Percentiles rank a stretch among this genome's conserved stretches.
These are phyloP conservation scores for Akanthomyces muscarius DNA, from an alignment of 2,329 filamentous ascomycete species.

Conservation along the genomic window DNA sequence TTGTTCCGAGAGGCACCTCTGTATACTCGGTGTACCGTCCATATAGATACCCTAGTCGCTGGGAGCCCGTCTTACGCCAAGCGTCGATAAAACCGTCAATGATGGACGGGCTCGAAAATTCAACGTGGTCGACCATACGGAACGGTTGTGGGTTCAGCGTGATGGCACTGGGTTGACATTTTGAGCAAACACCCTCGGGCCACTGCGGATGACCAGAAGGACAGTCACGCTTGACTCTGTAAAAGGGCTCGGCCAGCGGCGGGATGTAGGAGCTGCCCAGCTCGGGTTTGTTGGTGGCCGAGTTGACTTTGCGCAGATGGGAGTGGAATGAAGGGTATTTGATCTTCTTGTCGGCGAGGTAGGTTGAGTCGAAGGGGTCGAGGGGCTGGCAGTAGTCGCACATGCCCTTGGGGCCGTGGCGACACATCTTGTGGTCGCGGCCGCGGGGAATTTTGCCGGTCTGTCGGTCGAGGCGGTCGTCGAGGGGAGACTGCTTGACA, in stretches of 20 bases:
- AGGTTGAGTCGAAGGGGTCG: conserved; percentile 86
- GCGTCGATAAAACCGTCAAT: conserved; percentile 89
- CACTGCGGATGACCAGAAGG: conserved; percentile 90
- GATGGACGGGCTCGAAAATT: conserved; percentile 80
- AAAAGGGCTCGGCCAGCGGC: conserved; percentile 87
- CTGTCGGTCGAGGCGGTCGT: conserved; percentile 79
- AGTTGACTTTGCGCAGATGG: conserved; percentile 90
- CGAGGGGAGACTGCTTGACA: conserved; percentile 80
- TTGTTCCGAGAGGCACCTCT: conserved; percentile 88
- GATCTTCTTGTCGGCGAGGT: conserved; percentile 93
- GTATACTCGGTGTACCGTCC: conserved; percentile 87
- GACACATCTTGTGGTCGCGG: conserved; percentile 79
- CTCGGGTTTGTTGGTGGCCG: conserved; percentile 93
- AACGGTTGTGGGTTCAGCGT: conserved; percentile 90
- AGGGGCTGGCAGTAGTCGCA: conserved; percentile 98
- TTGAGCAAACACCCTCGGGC: conserved; percentile 96
- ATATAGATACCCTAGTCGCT: conserved; percentile 87
- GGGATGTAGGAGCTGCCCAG: conserved; percentile 93
- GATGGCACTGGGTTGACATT: conserved; percentile 96
- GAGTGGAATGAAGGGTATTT: conserved; percentile 97
- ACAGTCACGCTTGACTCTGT: conserved; percentile 81
- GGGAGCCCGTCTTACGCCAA: conserved; percentile 80
- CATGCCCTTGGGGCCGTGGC: conserved; percentile 95
- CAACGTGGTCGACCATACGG: conserved; percentile 97
- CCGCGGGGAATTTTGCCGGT: conserved; percentile 84